Conservation (phyloP, 352 stramenopile species). For the Pythium rishiriense region DNA sequence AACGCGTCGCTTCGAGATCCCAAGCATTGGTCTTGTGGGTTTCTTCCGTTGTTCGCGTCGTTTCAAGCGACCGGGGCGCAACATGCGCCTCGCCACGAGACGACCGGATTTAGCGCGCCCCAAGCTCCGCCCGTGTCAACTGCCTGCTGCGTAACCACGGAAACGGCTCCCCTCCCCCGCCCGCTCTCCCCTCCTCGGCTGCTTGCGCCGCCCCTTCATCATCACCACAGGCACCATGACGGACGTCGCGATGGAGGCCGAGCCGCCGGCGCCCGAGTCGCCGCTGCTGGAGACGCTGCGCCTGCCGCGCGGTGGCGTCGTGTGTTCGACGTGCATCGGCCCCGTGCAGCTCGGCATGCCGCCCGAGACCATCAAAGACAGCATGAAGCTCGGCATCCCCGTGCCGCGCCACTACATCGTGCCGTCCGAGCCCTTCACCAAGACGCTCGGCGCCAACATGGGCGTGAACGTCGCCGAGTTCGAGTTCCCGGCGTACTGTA, state of each 20-base stretch:
- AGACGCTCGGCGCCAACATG: constrained; percentile 92
- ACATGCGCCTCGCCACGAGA: neutral
- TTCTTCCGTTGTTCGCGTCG: constrained; percentile 7
- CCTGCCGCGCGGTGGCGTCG: constrained; percentile 70
- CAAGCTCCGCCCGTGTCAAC: constrained; percentile 5
- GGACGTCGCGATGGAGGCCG: constrained; percentile 1
- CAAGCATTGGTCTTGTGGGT: neutral
- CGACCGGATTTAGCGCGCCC: neutral
- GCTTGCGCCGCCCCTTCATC: neutral
- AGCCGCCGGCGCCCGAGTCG: constrained; percentile 18
- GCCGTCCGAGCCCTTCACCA: constrained; percentile 93
- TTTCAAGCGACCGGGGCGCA: neutral
- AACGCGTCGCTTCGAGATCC: neutral
- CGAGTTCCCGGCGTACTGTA: constrained; percentile 97
- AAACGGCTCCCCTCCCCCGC: constrained; percentile 6
- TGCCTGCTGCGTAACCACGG: constrained; percentile 18
- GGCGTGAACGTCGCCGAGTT: constrained; percentile 97
- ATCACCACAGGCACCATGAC: neutral
- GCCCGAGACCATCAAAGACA: constrained; percentile 98
- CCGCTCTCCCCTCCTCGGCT: constrained; percentile 1
- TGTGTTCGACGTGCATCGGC: constrained; percentile 77
- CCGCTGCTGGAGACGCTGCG: constrained; percentile 61
- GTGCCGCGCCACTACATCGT: constrained; percentile 96
- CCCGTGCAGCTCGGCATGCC: constrained; percentile 93
- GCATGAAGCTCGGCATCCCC: constrained; percentile 91